Base-by-base conservation (phyloP, 331 rosid genomes). In the Arachis monticola region DNA sequence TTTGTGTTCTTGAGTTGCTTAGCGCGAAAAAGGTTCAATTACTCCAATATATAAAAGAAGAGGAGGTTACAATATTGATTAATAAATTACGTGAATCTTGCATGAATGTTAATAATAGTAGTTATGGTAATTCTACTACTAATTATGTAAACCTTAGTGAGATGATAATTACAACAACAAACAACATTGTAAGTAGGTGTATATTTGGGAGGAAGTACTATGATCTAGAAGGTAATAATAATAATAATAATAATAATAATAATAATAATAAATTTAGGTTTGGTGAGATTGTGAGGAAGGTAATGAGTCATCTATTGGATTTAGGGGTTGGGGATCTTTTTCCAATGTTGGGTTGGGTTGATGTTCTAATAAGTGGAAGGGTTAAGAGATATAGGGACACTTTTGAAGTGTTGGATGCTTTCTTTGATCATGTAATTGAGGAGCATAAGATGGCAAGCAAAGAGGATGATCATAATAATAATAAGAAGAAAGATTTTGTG, bases 301-400 rank as follows among this genome's bases (percentile, higher is more conserved):
- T 60, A 40, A 50, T 68, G 87, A 3, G 0, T 4, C 77, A 72
- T 1, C 0, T 84, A 4, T 2, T 14, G 27, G 68, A 55, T 2
- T 81, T 87, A 10, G 66, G 82, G 12, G 22, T 83, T 10, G 82
- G 83, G 8, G 89, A 88, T 77, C 1, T 80, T 13, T 79, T 80
- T 41, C 91, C 90, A 41, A 60, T 4, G 10, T 67, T 79, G 44
- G 74, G 85, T 14, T 87, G 91, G 91, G n/a, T 89, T 7, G 94
- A 83, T 48, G 22, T 53, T 42, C 40, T 84, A 5, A 81, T 84
- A 5, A 81, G n/a, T 2, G 93, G 94, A 0, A 41, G 61, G 30
- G 48, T 67, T 64, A 44, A 40, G 1, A 40, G 35, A 17, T 38
- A 62, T 45, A 87, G 58, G 71, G 61, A 44, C 0, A 84, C 77